A percentile compares a stretch with the other conserved stretches of the same genome.
phyloP scores from a whole-genome alignment of 768 basidiomycete species.

The Amylocystis lapponica region DNA sequence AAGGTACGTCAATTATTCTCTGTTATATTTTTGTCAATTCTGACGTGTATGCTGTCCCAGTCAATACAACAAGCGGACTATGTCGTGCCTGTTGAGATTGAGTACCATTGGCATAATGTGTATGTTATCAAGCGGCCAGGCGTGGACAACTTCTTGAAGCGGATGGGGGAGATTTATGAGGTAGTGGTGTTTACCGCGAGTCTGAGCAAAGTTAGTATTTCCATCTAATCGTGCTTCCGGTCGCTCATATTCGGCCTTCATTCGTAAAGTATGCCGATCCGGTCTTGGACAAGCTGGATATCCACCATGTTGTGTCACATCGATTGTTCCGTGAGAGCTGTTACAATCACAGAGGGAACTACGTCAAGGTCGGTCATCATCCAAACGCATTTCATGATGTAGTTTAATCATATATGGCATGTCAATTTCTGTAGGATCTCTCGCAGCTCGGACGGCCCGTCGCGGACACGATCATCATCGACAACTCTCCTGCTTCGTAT shows the following conservation, averaged over 20 bases:
- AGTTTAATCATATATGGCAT: background rate
- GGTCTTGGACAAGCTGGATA: slow-evolving; percentile 93
- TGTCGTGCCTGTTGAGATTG: slow-evolving; percentile 98
- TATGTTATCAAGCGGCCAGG: slow-evolving; percentile 99
- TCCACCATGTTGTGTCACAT: slow-evolving; percentile 88
- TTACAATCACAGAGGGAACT: slow-evolving; percentile 98
- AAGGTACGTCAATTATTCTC: slow-evolving; percentile 54
- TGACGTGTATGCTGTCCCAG: slow-evolving; percentile 35
- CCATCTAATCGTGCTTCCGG: background rate
- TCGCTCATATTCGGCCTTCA: background rate
- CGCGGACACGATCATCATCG: slow-evolving; percentile 92
- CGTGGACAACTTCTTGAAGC: slow-evolving; percentile 93
- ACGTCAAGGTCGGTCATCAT: slow-evolving; percentile 87
- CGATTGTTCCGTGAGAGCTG: slow-evolving; percentile 96
- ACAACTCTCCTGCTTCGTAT: slow-evolving; percentile 98
- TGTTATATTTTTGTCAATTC: background rate
- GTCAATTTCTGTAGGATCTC: slow-evolving; percentile 60
- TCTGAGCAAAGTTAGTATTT: slow-evolving; percentile 77
- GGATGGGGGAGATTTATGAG: slow-evolving; percentile 98
- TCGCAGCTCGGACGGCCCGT: slow-evolving; percentile 96
- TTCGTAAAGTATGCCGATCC: slow-evolving; percentile 90
- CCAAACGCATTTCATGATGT: background rate
- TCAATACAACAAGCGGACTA: slow-evolving; percentile 94
- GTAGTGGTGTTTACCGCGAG: slow-evolving; percentile 98
- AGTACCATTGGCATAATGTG: slow-evolving; percentile 97